A percentile compares a stretch with the other conserved stretches of the same genome.
These are phyloP conservation scores for Malassezia dermatis DNA, from an alignment of 1,284 basidiomycete genomes.

Conservation along the genomic window DNA sequence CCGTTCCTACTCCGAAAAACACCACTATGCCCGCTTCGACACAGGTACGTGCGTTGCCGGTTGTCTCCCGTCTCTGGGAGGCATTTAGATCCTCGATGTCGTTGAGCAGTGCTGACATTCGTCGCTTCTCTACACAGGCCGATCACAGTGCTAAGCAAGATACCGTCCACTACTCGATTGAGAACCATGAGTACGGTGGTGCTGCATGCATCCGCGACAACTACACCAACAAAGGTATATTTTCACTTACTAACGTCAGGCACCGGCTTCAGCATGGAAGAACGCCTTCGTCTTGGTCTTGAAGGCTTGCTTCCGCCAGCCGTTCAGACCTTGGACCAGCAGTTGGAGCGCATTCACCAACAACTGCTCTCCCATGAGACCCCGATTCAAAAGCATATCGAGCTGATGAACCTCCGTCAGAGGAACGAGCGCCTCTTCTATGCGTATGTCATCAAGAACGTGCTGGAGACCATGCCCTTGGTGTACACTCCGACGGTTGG, in stretches of 20 bases:
- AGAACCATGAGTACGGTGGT: slow-evolving; percentile 28
- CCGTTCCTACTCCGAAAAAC: neutral
- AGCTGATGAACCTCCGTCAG: slow-evolving; percentile 62
- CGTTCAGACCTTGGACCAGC: slow-evolving; percentile 52
- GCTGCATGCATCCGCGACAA: slow-evolving; percentile 34
- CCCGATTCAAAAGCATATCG: slow-evolving; percentile 69
- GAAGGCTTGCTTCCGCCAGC: slow-evolving; percentile 60
- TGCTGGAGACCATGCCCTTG: slow-evolving; percentile 57
- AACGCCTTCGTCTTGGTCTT: slow-evolving; percentile 62
- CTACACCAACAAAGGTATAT: slow-evolving; percentile 42
- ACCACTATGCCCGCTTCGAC: neutral
- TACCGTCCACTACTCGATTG: slow-evolving; percentile 27
- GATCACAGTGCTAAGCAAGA: slow-evolving; percentile 10
- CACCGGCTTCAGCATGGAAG: slow-evolving; percentile 60
- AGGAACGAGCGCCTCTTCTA: slow-evolving; percentile 66
- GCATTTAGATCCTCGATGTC: neutral
- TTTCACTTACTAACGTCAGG: slow-evolving; percentile 15
- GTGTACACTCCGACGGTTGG: slow-evolving; percentile 86
- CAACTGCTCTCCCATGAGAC: slow-evolving; percentile 63
- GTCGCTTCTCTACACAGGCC: neutral
- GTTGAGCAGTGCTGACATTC: neutral
- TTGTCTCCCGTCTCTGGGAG: neutral
- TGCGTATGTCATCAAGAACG: slow-evolving; percentile 53
- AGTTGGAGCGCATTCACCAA: slow-evolving; percentile 57
- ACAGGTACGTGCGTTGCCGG: neutral